Base-by-base conservation (phyloP, 345 rosid genomes). In the Bruguiera parviflora region DNA sequence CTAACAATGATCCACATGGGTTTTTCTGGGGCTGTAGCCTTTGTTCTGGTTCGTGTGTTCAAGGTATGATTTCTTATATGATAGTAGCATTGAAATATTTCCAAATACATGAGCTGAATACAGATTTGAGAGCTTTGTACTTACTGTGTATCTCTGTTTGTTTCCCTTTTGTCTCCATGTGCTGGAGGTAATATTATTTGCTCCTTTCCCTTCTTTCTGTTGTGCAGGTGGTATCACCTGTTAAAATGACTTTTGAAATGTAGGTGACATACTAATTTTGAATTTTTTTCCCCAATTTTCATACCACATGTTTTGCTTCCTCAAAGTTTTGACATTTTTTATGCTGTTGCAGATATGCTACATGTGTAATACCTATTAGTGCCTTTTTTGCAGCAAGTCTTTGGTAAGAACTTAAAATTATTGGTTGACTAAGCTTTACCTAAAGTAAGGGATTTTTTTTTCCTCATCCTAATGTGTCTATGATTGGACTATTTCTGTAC, bases 1-100 rank as follows among this genome's bases (percentile, higher is more conserved):
- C 90, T 94, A 67, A 92, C 96, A 33, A 91, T 94, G 97, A 89
- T 94, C 75, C 98, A 94, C 73, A 92, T 92, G 97, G 97, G 86
- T 15, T 92, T 94, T 75, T 84, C 95, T 35, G 97, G 97, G 79
- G 74, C 74, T 3, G 84, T 91, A 64, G 87, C 97, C 6, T 89
- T 89, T 74, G 73, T 91, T 57, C 92, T 94, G 66, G 84, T 91
- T 83, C 99, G 96, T 28, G 98, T 95, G 43, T 86, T 95, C 83
- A 90, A 90, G 99, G 99, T 92, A 80, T 49, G 75, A 28, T 64
- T 56, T 71, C 58, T 35, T 58, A 15, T 51, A 33, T 22, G 7
- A 29, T 32, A 3, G 49, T 43, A 43, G 49, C 16, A 43, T 33
- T 21, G 27, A 16, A n/a, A 11, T 49, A 15, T 66, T 55, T 15